Evolutionary conservation across 1,139 yeast species (phyloP), one percentile per base, ranked within the genome.

Genomic region (Blastobotrys apis): DNA sequence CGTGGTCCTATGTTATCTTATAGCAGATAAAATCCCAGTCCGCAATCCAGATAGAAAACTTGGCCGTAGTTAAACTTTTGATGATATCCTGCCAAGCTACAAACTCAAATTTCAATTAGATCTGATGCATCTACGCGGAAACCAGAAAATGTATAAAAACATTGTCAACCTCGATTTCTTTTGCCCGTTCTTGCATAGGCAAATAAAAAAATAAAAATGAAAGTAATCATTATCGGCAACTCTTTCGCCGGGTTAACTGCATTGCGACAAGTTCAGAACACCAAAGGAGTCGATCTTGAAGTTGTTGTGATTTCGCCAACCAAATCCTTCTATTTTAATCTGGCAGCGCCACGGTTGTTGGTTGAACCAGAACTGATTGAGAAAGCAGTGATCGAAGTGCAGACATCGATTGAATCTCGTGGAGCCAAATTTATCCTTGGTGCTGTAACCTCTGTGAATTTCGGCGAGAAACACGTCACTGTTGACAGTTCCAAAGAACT

Each of bases 401-500:
- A 53, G 22, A 32, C 42, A 36, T 25, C 37, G 3, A 45, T 49
- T 32, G 45, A 53, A 13, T 44, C 44, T 34, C 41, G 34, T 49
- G 44, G 47, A 41, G 38, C 33, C 48, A 34, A 30, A 16, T 52
- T 55, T 34, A 47, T 56, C 22, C 50, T 68, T 37, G 71, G 67
- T 23, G 60, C 61, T 35, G 64, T 67, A 26, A 60, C 65, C 13
- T 45, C 50, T 8, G 52, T 54, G 17, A 53, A 56, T 38, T 39
- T 52, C 42, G 60, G 57, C 10, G 58, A 53, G 31, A 53, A 59
- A 41, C 55, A 50, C 20, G 49, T 57, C 27, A 51, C 59, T 44
- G 53, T 62, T 39, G 67, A 63, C 13, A 54, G 65, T 29, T 55
- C 62, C 45, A 13, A 16, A 5, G 65, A 66, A 45, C 54, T 72